Evolutionary conservation across 257 asterid genomes (phyloP).

Genomic region (Salvia miltiorrhiza): DNA sequence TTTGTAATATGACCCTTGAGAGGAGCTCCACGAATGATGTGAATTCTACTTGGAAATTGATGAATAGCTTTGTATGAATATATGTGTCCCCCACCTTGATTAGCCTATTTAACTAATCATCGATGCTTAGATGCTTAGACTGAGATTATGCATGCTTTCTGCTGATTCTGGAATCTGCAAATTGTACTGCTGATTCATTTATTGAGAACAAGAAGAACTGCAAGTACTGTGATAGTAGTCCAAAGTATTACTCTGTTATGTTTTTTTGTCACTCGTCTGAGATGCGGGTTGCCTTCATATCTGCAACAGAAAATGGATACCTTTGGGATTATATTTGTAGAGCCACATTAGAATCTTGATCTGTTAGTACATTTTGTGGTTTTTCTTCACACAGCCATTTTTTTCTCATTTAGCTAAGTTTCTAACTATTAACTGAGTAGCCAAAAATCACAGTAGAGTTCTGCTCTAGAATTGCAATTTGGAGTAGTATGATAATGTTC

Average conservation of each 20-base stretch:
- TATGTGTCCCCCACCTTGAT: too few relatives aligned
- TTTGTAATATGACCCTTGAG: conserved; percentile 15
- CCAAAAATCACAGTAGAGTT: background rate
- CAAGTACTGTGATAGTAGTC: conserved; percentile 51
- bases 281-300: conserved; percentile 70
- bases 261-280: conserved; percentile 37
- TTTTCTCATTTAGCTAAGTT: background rate
- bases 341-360: background rate
- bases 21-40: background rate
- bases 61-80: background rate
- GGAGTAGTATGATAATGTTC: background rate
- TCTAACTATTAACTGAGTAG: background rate
- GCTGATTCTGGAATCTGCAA: too few relatives aligned
- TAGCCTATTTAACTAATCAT: too few relatives aligned
- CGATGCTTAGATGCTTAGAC: too few relatives aligned
- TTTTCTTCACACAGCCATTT: background rate
- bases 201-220: conserved; percentile 53
- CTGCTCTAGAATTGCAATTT: background rate
- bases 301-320: conserved; percentile 35
- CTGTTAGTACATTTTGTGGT: background rate
- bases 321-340: background rate
- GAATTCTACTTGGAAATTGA: background rate
- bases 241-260: conserved; percentile 50
- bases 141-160: too few relatives aligned
- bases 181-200: too few relatives aligned